These are phyloP conservation scores for Ehretia macrophylla DNA, from an alignment of 257 asterid species.

Conservation along the genomic window DNA sequence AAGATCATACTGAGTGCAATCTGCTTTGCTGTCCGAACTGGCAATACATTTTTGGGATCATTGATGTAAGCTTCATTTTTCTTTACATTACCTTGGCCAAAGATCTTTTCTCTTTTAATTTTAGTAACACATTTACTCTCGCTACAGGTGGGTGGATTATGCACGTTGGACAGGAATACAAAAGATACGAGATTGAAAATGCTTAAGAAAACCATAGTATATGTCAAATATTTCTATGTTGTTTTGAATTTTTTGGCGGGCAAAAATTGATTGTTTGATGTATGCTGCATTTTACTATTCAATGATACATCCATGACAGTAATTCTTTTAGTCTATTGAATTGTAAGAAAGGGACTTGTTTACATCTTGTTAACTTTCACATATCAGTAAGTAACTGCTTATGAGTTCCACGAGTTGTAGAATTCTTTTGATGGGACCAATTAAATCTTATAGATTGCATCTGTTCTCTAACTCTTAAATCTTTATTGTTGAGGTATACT, in stretches of 20 bases:
- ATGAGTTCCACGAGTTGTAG: no score
- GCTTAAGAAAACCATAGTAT: not conserved
- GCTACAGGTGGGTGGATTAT: constrained; percentile 92
- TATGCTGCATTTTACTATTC: not conserved
- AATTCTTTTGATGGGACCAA: no score
- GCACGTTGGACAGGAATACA: constrained; percentile 89
- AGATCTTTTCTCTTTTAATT: not conserved
- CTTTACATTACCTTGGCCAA: not conserved
- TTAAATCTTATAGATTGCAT: no score
- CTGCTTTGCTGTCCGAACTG: constrained; percentile 88
- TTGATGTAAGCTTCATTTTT: constrained; percentile 50
- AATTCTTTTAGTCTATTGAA: not conserved
- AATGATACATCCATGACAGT: no score
- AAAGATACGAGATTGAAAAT: constrained; percentile 48
- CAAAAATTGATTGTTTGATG: not conserved
- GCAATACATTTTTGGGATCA: constrained; percentile 93
- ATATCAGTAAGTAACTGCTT: no score
- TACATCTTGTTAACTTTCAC: no score
- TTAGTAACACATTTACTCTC: not conserved
- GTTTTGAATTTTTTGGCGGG: not conserved
- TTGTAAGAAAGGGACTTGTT: not conserved
- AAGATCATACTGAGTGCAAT: constrained; percentile 71
- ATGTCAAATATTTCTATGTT: not conserved
- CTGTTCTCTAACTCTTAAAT: no score
- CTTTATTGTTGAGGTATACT: no score